A percentile compares a stretch with the other conserved stretches of the same genome.
Evolutionary conservation across 805 yeast genomes (phyloP).

Genomic region (Saturnispora silvae): DNA sequence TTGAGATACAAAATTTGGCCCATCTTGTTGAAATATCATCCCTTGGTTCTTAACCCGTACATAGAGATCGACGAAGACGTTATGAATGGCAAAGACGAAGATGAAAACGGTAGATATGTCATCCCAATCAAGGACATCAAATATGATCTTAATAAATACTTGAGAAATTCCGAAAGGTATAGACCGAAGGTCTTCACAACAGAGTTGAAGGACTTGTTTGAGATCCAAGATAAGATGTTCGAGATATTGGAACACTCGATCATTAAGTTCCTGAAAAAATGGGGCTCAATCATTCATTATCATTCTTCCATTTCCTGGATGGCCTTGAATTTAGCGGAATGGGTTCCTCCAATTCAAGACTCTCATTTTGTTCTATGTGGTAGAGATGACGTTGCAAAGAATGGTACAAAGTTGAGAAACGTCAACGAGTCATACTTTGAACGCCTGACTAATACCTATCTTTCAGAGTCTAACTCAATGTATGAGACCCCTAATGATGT

Average conservation of each 20-base stretch:
- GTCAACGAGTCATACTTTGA: conserved; percentile 26
- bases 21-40: conserved; percentile 66
- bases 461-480: conserved; percentile 15
- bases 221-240: conserved; percentile 43
- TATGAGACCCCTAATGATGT: conserved; percentile 18
- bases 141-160: conserved; percentile 52
- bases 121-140: conserved; percentile 30
- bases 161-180: conserved; percentile 33
- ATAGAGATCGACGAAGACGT: conserved; percentile 48
- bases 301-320: conserved; percentile 82
- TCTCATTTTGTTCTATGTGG: conserved; percentile 48
- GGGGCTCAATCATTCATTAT: conserved; percentile 71
- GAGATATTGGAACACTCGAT: conserved; percentile 50
- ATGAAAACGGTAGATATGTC: conserved; percentile 18
- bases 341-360: conserved; percentile 61
- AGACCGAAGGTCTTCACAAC: conserved; percentile 22
- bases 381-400: conserved; percentile 33
- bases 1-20: conserved; percentile 82
- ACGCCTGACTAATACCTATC: conserved; percentile 12
- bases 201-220: conserved; percentile 26
- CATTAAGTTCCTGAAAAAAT: conserved; percentile 53
- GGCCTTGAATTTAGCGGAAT: conserved; percentile 79
- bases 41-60: conserved; percentile 70
- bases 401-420: conserved; percentile 28
- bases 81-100: conserved; percentile 25